Evolutionary conservation across 2,329 filamentous ascomycete genomes (phyloP).

Genomic region (Raffaelea arxii): DNA sequence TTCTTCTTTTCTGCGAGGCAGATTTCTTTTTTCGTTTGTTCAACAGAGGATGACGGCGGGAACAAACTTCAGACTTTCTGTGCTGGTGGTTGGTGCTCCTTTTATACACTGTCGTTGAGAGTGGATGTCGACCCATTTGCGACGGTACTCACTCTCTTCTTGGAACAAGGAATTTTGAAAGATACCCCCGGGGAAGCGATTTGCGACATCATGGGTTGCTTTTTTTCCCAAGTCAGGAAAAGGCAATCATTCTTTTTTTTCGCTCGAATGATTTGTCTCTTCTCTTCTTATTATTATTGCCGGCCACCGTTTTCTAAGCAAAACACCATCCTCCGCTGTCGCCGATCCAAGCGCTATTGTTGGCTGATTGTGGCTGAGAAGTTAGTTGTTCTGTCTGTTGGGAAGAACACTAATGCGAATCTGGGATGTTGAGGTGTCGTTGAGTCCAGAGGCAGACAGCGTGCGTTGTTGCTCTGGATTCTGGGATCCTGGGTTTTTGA

Average conservation of each 20-base stretch:
- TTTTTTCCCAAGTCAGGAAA: too few species aligned
- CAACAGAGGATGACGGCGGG: constrained; percentile 7
- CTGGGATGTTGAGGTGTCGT: too few species aligned
- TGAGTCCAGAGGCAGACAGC: too few species aligned
- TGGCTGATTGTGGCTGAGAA: neutral
- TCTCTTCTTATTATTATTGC: constrained; percentile 2
- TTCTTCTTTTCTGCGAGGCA: constrained; percentile 2
- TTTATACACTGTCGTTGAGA: too few species aligned
- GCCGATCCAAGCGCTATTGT: neutral
- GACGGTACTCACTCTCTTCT: constrained; percentile 5
- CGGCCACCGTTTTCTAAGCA: constrained; percentile 3
- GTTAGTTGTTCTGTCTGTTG: neutral
- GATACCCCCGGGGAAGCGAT: constrained; percentile 14
- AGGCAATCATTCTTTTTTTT: too few species aligned
- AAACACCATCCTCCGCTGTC: neutral
- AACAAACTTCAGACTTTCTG: constrained; percentile 2
- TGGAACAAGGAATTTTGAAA: constrained; percentile 13
- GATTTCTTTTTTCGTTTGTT: constrained; percentile 5
- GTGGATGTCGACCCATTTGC: too few species aligned
- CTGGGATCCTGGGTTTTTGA: neutral
- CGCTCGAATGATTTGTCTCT: constrained; percentile 2
- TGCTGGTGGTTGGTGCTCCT: constrained; percentile 4
- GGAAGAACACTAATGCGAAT: neutral
- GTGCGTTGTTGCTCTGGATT: too few species aligned
- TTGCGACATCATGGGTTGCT: constrained; percentile 13